Evolutionary conservation across 1,284 basidiomycete species (phyloP).

Genomic region (Pseudomicrostroma phylloplanum): DNA sequence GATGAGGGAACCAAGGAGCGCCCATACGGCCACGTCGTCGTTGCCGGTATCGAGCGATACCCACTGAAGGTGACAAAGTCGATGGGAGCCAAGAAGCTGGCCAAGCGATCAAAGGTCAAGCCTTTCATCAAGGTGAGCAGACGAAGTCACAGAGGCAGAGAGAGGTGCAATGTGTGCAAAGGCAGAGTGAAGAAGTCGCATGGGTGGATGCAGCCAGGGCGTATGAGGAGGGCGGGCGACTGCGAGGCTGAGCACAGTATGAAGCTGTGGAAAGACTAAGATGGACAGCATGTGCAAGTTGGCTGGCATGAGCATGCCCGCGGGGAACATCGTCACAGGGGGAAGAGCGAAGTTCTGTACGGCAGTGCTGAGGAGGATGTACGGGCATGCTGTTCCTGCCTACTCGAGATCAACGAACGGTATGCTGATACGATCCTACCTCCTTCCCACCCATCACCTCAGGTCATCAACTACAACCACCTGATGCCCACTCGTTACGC

Average conservation of each 20-base stretch:
- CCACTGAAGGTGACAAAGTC: slow-evolving; percentile 49
- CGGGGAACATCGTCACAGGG: too few relatives aligned
- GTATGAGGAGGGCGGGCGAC: too few relatives aligned
- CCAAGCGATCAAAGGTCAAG: slow-evolving; percentile 50
- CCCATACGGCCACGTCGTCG: slow-evolving; percentile 47
- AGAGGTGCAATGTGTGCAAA: neutral
- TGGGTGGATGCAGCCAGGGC: neutral
- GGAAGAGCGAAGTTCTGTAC: too few relatives aligned
- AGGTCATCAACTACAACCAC: slow-evolving; percentile 51
- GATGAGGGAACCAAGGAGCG: slow-evolving; percentile 50
- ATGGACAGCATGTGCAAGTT: too few relatives aligned
- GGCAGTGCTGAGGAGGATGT: too few relatives aligned
- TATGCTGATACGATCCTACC: neutral
- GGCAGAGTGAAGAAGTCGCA: neutral
- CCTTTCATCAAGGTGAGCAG: slow-evolving; percentile 47
- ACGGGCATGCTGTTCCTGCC: too few relatives aligned
- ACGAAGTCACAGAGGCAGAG: neutral
- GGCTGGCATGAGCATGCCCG: too few relatives aligned
- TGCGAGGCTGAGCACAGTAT: neutral
- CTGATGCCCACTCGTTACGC: slow-evolving; percentile 51
- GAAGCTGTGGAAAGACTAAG: too few relatives aligned
- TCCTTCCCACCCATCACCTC: neutral
- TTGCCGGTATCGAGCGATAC: slow-evolving; percentile 50
- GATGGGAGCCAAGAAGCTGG: slow-evolving; percentile 51
- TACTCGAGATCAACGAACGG: too few relatives aligned